Evolutionary conservation across 371 early-diverging fungal genomes (phyloP).

Genomic region (Apophysomyces elegans): DNA sequence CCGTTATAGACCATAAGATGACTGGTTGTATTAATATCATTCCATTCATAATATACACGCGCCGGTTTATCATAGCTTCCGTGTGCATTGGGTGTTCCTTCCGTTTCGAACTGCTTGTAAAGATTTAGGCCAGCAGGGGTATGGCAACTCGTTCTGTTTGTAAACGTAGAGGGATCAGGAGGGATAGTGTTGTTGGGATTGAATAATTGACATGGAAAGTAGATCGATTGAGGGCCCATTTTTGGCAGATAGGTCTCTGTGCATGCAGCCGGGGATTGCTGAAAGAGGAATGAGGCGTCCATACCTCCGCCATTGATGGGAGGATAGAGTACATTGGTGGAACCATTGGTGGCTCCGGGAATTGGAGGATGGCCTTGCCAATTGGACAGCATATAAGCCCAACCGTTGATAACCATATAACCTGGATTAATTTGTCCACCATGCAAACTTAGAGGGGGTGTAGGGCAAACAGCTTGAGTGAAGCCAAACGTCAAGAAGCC

Average conservation of each 20-base stretch:
- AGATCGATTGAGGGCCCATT: conserved; percentile 40
- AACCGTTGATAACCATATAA: conserved; percentile 57
- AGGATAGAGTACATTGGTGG: conserved; percentile 59
- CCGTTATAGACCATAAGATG: conserved; percentile 74
- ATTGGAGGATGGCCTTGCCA: conserved; percentile 55
- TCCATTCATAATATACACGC: conserved; percentile 74
- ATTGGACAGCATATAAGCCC: conserved; percentile 57
- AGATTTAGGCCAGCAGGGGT: conserved; percentile 42
- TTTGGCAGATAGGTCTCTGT: conserved; percentile 51
- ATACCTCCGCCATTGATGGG: conserved; percentile 69
- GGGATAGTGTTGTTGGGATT: conserved; percentile 50
- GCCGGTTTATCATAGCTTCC: conserved; percentile 47
- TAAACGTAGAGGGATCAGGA: conserved; percentile 55
- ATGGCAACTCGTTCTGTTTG: conserved; percentile 69
- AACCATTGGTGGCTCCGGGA: conserved; percentile 32
- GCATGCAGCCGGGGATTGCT: conserved; percentile 58
- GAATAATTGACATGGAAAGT: conserved; percentile 74
- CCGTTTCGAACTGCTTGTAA: conserved; percentile 34
- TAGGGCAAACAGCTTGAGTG: conserved; percentile 57
- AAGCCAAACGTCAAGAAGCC: conserved; percentile 70
- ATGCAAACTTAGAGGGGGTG: conserved; percentile 32
- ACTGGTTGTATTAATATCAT: conserved; percentile 51
- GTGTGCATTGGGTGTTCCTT: conserved; percentile 35
- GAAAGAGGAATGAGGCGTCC: conserved; percentile 63
- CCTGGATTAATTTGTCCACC: conserved; percentile 45